Base-by-base conservation (phyloP, 495 filamentous ascomycete genomes). In the Podospora sp. region DNA sequence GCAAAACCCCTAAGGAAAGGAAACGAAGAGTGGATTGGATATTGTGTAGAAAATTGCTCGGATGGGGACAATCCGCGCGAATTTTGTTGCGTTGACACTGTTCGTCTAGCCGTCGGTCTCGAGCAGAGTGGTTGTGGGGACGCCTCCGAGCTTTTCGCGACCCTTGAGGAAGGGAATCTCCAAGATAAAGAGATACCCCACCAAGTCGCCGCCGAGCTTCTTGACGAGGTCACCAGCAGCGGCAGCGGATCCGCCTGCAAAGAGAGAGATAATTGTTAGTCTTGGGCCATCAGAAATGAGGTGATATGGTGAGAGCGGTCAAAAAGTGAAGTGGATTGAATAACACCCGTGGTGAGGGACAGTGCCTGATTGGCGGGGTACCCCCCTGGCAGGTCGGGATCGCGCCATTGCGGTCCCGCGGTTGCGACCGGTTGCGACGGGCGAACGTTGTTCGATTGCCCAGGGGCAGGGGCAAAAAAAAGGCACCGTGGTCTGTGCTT, bases 151-250 rank as follows among this genome's bases (percentile, higher is more conserved):
- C 84, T 95, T 94, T 56, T 91, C 90, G 66, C 93, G 86, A 62
- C 95, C 95, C 73, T 97, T 91, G 58, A 99, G 87, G 82, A 96
- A 94, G 72, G 93, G 91, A 66, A 99, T 90, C 79, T 99, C 96
- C 74, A 99, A 89, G 71, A 99, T 89, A 83, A 99, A 98, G 66
- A 97, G 81, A 78, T 93, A 98, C 67, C 91, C 93, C 46, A 97
- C 81, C 35, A 97, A 80, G 46, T 85, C 83, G n/a, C 92, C 95
- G 60, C 92, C 92, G 66, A 95, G 86, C 78, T 93, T 86, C 80
- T 88, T 84, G 71, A 98, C 92, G 65, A 99, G 87, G 62, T 89
- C 80, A 33, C 92, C 95, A 2, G 92, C 94, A 60, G 95, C 95
- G 63, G 87, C 88, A 52, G 95, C 95, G 69, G 92, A 97, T 70